Evolutionary conservation across 2,329 filamentous ascomycete genomes (phyloP).

Genomic region (Fusarium sp.): DNA sequence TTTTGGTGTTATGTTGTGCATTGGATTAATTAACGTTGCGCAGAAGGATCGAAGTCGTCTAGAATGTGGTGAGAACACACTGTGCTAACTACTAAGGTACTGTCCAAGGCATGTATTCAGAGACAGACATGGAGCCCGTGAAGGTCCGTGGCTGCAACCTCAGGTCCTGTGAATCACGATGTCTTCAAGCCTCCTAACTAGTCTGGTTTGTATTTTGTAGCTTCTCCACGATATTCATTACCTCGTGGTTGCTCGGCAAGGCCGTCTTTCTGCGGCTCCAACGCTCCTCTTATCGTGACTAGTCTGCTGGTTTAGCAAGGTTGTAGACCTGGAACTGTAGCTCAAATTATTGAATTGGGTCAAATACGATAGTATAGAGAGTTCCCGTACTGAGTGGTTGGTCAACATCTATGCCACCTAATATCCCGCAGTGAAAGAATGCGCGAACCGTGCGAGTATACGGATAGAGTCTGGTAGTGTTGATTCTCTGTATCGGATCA

Average conservation of each 20-base stretch:
- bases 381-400: slow-evolving; percentile 8
- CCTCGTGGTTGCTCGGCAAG: slow-evolving; percentile 36
- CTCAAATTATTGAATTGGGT: slow-evolving; percentile 4
- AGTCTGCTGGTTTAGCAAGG: neutral
- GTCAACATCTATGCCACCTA: neutral
- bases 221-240: slow-evolving; percentile 34
- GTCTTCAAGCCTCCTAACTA: slow-evolving; percentile 12
- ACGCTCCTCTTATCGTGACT: slow-evolving; percentile 32
- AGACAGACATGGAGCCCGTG: neutral
- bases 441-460: slow-evolving; percentile 28
- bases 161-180: neutral
- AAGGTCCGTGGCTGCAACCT: slow-evolving; percentile 14
- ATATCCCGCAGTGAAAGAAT: neutral
- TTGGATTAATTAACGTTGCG: slow-evolving; percentile 40
- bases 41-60: slow-evolving; percentile 22
- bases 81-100: neutral
- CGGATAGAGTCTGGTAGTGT: neutral
- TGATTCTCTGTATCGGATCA: slow-evolving; percentile 1
- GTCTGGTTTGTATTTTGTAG: slow-evolving; percentile 22
- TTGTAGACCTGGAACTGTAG: neutral
- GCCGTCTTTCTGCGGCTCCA: slow-evolving; percentile 16
- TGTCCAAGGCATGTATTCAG: too few species aligned
- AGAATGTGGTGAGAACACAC: neutral
- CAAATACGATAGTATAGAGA: slow-evolving; percentile 6
- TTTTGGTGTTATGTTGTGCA: slow-evolving; percentile 42